Base-by-base conservation (phyloP, 2,329 filamentous ascomycete genomes). In the Cephalotrichum gorgonifer region DNA sequence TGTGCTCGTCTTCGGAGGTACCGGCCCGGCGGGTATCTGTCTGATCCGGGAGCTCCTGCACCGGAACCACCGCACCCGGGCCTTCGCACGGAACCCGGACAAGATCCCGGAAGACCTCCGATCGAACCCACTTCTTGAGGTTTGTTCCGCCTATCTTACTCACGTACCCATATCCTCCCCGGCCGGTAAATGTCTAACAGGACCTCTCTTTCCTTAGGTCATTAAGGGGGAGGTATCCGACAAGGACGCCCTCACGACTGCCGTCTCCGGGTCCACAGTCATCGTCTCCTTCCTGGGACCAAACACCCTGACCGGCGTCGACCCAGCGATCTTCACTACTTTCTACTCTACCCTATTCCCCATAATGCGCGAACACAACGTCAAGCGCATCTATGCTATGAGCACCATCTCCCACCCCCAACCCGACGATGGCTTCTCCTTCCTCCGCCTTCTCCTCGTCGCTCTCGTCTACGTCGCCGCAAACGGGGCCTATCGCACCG, bases 381-480 rank as follows among this genome's bases (percentile, higher is more conserved):
- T 64, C 39, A 26, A 53, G 4, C 59, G 65, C 9, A 62, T 67
- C 33, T 53, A 64, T 15, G 62, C 58, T 5, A 64, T 65, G 60
- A 53, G 58, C 8, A 67, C 64, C 4, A 39, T 62, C 8, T 63
- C 64, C 7, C 52, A 58, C 25, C 49, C 54, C n/a, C 49, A 51
- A 1, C 48, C 54, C 0, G 52, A 59, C n/a, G 64, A 66, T 41
- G 17, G 44, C 1, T 58, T 54, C 38, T 57, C 43, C 38, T 38
- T 55, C n/a, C 46, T 51, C 2, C 53, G 26, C 12, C 27, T 20
- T 26, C 43, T 44, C 43, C 15, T 53, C 6, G 43, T 51, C 0
- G 6, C 47, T 0, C 11, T 60, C 2, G 50, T 62, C 14, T 42
- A 53, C 1, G 12, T 56, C 5, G 7, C 53, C 14, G 49, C 46